A percentile compares a stretch with the other conserved stretches of the same genome.
These are phyloP conservation scores for Penicillium sp. DNA, from an alignment of 2,329 filamentous ascomycete genomes.

Conservation along the genomic window DNA sequence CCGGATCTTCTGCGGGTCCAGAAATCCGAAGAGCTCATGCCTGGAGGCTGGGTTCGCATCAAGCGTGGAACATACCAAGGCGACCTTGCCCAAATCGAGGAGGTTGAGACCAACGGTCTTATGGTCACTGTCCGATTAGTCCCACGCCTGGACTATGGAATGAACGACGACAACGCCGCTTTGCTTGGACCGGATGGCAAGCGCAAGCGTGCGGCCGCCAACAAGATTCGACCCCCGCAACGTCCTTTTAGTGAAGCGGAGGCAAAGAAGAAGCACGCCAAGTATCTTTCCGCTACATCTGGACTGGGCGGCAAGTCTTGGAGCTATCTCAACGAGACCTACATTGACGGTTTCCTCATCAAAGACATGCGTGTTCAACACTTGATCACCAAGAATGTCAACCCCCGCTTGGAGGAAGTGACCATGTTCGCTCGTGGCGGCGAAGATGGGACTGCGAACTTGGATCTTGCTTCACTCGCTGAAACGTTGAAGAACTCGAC, in stretches of 20 bases:
- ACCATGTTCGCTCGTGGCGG: slow-evolving; percentile 85
- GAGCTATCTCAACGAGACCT: slow-evolving; percentile 81
- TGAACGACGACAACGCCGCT: slow-evolving; percentile 66
- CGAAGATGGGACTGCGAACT: slow-evolving; percentile 87
- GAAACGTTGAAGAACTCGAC: slow-evolving; percentile 82
- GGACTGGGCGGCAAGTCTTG: slow-evolving; percentile 62
- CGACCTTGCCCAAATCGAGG: slow-evolving; percentile 85
- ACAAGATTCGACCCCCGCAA: slow-evolving; percentile 70
- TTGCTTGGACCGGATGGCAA: slow-evolving; percentile 57
- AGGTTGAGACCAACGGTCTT: slow-evolving; percentile 87
- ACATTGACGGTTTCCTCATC: slow-evolving; percentile 85
- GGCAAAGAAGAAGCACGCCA: slow-evolving; percentile 78
- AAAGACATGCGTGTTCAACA: slow-evolving; percentile 90
- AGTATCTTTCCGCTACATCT: slow-evolving; percentile 50
- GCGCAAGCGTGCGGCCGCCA: slow-evolving; percentile 63
- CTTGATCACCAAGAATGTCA: slow-evolving; percentile 80
- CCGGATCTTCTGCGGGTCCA: slow-evolving; percentile 87
- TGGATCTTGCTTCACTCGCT: slow-evolving; percentile 85
- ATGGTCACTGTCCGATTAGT: slow-evolving; percentile 83
- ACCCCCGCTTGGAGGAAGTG: slow-evolving; percentile 88
- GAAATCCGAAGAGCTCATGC: slow-evolving; percentile 77
- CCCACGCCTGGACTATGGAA: slow-evolving; percentile 83
- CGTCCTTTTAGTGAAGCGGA: slow-evolving; percentile 89
- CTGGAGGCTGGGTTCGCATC: slow-evolving; percentile 87
- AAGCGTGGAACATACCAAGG: slow-evolving; percentile 75